Conservation (phyloP, 352 stramenopile species). For the Phytophthora pistaciae region DNA sequence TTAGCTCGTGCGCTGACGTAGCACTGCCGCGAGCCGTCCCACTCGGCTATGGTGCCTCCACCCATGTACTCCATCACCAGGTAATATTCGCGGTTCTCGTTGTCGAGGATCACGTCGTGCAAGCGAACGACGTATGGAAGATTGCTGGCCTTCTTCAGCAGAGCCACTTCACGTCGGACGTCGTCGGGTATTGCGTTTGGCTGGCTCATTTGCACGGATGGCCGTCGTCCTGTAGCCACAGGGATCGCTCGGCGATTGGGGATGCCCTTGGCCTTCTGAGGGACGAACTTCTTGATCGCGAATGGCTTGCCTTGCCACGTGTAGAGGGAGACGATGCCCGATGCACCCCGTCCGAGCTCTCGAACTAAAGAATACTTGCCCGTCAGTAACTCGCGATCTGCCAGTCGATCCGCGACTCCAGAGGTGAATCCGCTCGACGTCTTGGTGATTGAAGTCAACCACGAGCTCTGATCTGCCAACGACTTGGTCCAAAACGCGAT, state of each 20-base stretch:
- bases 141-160: slow-evolving; percentile 80
- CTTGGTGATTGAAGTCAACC: slow-evolving; percentile 53
- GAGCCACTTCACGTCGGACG: slow-evolving; percentile 73
- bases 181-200: slow-evolving; percentile 54
- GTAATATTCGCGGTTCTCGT: slow-evolving; percentile 63
- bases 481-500: slow-evolving; percentile 56
- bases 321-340: slow-evolving; percentile 77
- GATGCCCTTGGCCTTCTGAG: slow-evolving; percentile 58
- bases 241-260: slow-evolving; percentile 59
- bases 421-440: slow-evolving; percentile 56
- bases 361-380: slow-evolving; percentile 77
- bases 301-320: slow-evolving; percentile 74
- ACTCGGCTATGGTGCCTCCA: slow-evolving; percentile 79
- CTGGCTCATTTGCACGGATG: slow-evolving; percentile 22
- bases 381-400: slow-evolving; percentile 64
- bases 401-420: slow-evolving; percentile 57
- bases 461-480: slow-evolving; percentile 49
- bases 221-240: slow-evolving; percentile 19
- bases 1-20: slow-evolving; percentile 63
- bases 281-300: slow-evolving; percentile 77
- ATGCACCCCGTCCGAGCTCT: slow-evolving; percentile 75
- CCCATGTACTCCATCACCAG: slow-evolving; percentile 91
- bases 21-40: slow-evolving; percentile 68
- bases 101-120: slow-evolving; percentile 82
- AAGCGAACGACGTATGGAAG: slow-evolving; percentile 73